Evolutionary conservation across 345 rosid genomes (phyloP), one percentile per base, ranked within the genome.

Genomic region (Geranium brycei): DNA sequence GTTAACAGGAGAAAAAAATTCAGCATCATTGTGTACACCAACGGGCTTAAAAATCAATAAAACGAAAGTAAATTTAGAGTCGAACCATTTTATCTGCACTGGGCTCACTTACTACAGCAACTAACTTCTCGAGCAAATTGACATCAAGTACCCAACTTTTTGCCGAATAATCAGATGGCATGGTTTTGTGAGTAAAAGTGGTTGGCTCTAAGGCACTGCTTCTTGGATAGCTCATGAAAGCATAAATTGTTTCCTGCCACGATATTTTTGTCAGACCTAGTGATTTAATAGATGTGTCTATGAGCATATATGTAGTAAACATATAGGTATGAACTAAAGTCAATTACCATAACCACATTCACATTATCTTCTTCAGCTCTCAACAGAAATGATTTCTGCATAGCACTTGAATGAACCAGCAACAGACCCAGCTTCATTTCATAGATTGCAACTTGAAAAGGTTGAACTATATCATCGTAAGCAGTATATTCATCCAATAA

Each of bases 361-460:
- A 82, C 69, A 75, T 64, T 74, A 51, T 86, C 80, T 73, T 79
- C 80, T 63, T 68, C 73, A 53, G 82, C 62, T 68, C 51, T 74
- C 51, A 64, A 69, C 62, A 78, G 77, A 62, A 76, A 57, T n/a
- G 65, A 75, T 38, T 78, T 75, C 70, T 78, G 78, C 66, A 83
- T 62, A 62, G 70, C 64, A 68, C 77, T 82, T 66, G 87, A 78
- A 28, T 84, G 67, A 71, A 86, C 73, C 59, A 92, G 74, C 23
- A 93, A 82, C 58, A 90, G 68, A 59, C 97, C 98, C 66, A 89
- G 67, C 71, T 92, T 92, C 84, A 92, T 89, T 80, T 92, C 95
- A 51, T 86, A 92, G 30, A 87, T 75, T 58, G 97, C 89, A 67
- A 92, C 98, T 80, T 89, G 98, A 76, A 89, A 72, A 70, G 98